These are phyloP conservation scores for Allium cepa DNA, from an alignment of 106 monocot genomes.

Conservation along the genomic window DNA sequence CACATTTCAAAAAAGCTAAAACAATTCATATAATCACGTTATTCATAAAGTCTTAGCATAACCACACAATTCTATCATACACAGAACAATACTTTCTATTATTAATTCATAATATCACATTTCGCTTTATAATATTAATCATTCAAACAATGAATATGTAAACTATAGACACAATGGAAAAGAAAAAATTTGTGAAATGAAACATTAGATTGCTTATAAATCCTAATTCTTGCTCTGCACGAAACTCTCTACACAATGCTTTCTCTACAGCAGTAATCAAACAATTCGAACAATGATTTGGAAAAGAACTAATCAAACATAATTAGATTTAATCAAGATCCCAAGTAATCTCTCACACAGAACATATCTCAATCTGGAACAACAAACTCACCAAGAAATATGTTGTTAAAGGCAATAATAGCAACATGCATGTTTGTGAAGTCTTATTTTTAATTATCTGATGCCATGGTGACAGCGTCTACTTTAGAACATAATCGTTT, in stretches of 20 bases:
- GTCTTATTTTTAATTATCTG: conserved; percentile 29
- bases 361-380: conserved; percentile 57
- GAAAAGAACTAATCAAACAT: not conserved
- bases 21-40: too few species aligned
- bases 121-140: too few species aligned
- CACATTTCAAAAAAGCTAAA: too few species aligned
- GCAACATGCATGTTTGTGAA: conserved; percentile 46
- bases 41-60: too few species aligned
- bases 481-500: conserved; percentile 33
- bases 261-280: conserved; percentile 22
- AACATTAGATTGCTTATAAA: too few species aligned
- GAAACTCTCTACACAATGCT: conserved; percentile 38
- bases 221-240: conserved; percentile 12
- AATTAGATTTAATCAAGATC: not conserved
- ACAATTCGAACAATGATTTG: not conserved
- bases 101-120: too few species aligned
- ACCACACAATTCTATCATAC: too few species aligned
- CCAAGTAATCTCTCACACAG: conserved; percentile 22
- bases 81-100: too few species aligned
- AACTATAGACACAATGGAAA: too few species aligned
- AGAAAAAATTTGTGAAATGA: too few species aligned
- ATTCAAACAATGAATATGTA: too few species aligned
- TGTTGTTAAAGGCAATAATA: conserved; percentile 33
- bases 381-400: conserved; percentile 35
- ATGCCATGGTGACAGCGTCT: conserved; percentile 37